Conservation (phyloP, 2,329 filamentous ascomycete genomes). For the Ampelomyces quisqualis region DNA sequence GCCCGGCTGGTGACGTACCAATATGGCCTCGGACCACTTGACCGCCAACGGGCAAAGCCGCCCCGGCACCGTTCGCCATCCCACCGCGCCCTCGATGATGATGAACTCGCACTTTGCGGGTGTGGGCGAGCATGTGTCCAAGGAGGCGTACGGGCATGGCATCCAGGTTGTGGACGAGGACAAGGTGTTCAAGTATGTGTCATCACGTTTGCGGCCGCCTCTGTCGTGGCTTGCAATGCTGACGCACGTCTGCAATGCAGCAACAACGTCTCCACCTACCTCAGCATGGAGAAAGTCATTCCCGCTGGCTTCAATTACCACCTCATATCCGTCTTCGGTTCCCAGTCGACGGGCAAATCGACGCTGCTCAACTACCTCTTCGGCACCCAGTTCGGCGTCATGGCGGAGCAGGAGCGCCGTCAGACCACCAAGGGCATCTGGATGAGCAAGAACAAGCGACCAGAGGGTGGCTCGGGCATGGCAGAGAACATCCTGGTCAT, state of each 20-base stretch:
- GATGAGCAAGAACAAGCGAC: slow-evolving; percentile 93
- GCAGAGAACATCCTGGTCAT: slow-evolving; percentile 98
- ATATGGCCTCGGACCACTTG: slow-evolving; percentile 35
- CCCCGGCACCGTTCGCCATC: slow-evolving; percentile 42
- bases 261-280: slow-evolving; percentile 75
- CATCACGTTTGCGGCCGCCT: not conserved
- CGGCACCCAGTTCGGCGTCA: slow-evolving; percentile 93
- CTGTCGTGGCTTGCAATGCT: slow-evolving; percentile 15
- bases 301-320: slow-evolving; percentile 98
- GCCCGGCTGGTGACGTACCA: slow-evolving; percentile 21
- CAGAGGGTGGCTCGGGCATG: slow-evolving; percentile 61
- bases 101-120: slow-evolving; percentile 82
- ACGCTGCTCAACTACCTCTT: slow-evolving; percentile 95
- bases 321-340: slow-evolving; percentile 97
- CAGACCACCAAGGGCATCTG: slow-evolving; percentile 99
- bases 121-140: slow-evolving; percentile 63
- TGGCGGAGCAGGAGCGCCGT: slow-evolving; percentile 89
- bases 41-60: slow-evolving; percentile 41
- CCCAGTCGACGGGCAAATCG: slow-evolving; percentile 97
- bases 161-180: slow-evolving; percentile 96
- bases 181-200: slow-evolving; percentile 91
- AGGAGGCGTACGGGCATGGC: slow-evolving; percentile 80
- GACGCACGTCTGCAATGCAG: slow-evolving; percentile 55
- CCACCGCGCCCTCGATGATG: slow-evolving; percentile 49
- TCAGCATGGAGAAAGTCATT: slow-evolving; percentile 75